A percentile compares a stretch with the other conserved stretches of the same genome.
Evolutionary conservation across 2,329 filamentous ascomycete species (phyloP).

Genomic region (Cercospora nicotianae): DNA sequence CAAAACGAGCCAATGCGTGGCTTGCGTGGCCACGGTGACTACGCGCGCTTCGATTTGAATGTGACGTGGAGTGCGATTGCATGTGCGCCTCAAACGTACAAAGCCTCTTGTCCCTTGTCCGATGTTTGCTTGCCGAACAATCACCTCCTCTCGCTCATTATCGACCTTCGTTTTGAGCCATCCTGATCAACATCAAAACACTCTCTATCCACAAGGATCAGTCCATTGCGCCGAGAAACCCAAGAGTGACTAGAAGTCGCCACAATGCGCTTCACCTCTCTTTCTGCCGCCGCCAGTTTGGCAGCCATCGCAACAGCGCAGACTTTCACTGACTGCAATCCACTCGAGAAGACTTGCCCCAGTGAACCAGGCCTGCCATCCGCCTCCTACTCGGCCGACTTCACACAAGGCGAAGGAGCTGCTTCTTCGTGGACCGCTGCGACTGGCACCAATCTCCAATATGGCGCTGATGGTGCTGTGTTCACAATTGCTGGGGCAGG

Average conservation of each 20-base stretch:
- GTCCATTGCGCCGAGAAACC: neutral
- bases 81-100: neutral
- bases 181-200: neutral
- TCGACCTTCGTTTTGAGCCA: neutral
- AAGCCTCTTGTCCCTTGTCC: neutral
- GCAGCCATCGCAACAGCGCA: slow-evolving; percentile 63
- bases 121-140: neutral
- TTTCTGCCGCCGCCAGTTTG: slow-evolving; percentile 40
- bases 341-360: slow-evolving; percentile 69
- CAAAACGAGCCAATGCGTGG: slow-evolving; percentile 3
- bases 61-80: slow-evolving; percentile 12
- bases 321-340: slow-evolving; percentile 75
- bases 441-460: slow-evolving; percentile 65
- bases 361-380: slow-evolving; percentile 69
- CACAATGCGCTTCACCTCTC: slow-evolving; percentile 37
- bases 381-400: slow-evolving; percentile 50
- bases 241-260: neutral
- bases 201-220: neutral
- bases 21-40: slow-evolving; percentile 6
- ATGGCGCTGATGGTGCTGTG: slow-evolving; percentile 61
- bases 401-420: slow-evolving; percentile 58
- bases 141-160: neutral
- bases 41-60: neutral
- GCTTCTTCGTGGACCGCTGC: slow-evolving; percentile 61
- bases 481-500: slow-evolving; percentile 71